These are phyloP conservation scores for Solanum bukasovii DNA, from an alignment of 257 asterid genomes.

Conservation along the genomic window DNA sequence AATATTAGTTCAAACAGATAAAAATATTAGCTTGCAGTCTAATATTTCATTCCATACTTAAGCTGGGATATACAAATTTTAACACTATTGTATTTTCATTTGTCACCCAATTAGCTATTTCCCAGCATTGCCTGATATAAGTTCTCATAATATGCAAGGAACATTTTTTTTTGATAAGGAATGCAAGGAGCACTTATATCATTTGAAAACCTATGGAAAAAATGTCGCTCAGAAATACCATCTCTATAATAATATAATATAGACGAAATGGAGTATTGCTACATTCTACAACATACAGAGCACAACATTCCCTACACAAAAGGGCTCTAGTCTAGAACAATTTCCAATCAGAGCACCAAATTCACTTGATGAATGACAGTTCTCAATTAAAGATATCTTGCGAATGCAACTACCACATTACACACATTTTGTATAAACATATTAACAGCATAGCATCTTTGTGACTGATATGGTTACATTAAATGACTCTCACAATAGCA, in stretches of 20 bases:
- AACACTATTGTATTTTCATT: not conserved
- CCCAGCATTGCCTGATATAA: not conserved
- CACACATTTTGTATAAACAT: not conserved
- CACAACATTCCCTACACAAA: not conserved
- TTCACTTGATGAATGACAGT: not conserved
- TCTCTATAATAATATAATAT: not conserved
- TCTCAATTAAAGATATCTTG: not conserved
- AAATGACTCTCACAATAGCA: not conserved
- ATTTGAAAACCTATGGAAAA: not conserved
- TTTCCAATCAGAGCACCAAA: not conserved
- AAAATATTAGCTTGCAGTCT: not conserved
- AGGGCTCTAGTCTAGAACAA: not conserved
- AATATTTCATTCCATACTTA: not conserved
- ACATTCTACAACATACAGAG: not conserved
- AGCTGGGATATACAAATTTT: not conserved
- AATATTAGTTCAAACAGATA: not conserved
- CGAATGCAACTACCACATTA: not conserved
- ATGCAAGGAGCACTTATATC: not conserved
- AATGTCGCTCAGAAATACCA: not conserved
- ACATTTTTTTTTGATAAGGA: not conserved
- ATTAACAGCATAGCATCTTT: not conserved
- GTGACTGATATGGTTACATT: not conserved
- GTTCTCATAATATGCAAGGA: not conserved
- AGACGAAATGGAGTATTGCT: not conserved
- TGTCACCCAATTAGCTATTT: not conserved